Evolutionary conservation across 2,329 filamentous ascomycete species (phyloP).

Genomic region (Hypoxylon sp.): DNA sequence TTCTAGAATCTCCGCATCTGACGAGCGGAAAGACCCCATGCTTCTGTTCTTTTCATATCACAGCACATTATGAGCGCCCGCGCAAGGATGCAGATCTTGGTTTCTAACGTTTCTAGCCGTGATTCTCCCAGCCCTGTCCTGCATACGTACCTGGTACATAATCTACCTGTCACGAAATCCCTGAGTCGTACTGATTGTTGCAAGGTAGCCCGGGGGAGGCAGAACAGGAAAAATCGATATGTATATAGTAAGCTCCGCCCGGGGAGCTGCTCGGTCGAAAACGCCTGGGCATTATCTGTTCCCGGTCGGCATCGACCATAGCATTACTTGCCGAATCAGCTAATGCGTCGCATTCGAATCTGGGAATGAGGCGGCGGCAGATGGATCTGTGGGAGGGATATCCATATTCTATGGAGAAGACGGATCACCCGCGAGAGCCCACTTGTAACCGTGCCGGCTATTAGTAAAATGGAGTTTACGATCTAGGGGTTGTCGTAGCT

Average conservation of each 20-base stretch:
- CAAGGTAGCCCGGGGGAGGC: too few species aligned
- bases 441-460: too few species aligned
- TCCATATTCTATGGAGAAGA: background rate
- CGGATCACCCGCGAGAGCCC: background rate
- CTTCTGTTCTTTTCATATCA: background rate
- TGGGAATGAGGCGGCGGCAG: background rate
- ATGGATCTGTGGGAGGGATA: background rate
- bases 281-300: background rate
- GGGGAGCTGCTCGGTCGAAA: background rate
- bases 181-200: background rate
- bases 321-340: too few species aligned
- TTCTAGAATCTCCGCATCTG: background rate
- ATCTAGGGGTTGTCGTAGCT: too few species aligned
- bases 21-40: constrained; percentile 1
- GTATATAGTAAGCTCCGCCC: too few species aligned
- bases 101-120: too few species aligned
- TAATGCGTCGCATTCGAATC: background rate
- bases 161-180: background rate
- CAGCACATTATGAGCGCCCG: constrained; percentile 3
- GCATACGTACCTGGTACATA: background rate
- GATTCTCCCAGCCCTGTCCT: background rate
- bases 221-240: too few species aligned
- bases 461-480: too few species aligned
- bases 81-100: constrained; percentile 28
- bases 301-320: background rate